Conservation (phyloP, 2,329 filamentous ascomycete genomes). For the Rhynchosporium graminicola region DNA sequence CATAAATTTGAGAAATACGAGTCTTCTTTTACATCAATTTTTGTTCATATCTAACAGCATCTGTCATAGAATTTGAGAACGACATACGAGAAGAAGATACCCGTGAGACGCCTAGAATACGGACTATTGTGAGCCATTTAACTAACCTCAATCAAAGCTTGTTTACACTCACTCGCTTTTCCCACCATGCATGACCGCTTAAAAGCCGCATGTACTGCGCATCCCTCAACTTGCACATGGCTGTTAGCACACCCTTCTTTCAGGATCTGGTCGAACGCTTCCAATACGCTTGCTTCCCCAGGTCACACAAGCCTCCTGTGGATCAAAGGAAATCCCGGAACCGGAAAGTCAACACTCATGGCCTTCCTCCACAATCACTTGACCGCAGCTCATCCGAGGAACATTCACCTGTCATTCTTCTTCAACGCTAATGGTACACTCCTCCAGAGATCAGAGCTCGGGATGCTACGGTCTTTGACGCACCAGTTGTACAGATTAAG, state of each 20-base stretch:
- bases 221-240: conserved; percentile 41
- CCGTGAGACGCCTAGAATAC: conserved; percentile 7
- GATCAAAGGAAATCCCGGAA: conserved; percentile 46
- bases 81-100: conserved; percentile 17
- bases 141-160: conserved; percentile 16
- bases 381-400: not conserved
- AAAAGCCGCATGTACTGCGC: conserved; percentile 16
- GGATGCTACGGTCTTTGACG: conserved; percentile 43
- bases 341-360: conserved; percentile 46
- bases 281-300: not conserved
- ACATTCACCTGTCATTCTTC: conserved; percentile 42
- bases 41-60: not conserved
- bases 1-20: not conserved
- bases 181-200: conserved; percentile 13
- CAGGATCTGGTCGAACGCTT: conserved; percentile 28
- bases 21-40: not conserved
- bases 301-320: conserved; percentile 38
- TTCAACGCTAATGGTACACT: conserved; percentile 41
- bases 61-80: conserved; percentile 5
- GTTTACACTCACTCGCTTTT: conserved; percentile 21
- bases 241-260: conserved; percentile 36
- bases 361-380: conserved; percentile 40
- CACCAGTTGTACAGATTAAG: conserved; percentile 31
- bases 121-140: not conserved
- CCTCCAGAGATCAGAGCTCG: conserved; percentile 41